Evolutionary conservation across 257 asterid genomes (phyloP).

Genomic region (Solanum megistacrolobum): DNA sequence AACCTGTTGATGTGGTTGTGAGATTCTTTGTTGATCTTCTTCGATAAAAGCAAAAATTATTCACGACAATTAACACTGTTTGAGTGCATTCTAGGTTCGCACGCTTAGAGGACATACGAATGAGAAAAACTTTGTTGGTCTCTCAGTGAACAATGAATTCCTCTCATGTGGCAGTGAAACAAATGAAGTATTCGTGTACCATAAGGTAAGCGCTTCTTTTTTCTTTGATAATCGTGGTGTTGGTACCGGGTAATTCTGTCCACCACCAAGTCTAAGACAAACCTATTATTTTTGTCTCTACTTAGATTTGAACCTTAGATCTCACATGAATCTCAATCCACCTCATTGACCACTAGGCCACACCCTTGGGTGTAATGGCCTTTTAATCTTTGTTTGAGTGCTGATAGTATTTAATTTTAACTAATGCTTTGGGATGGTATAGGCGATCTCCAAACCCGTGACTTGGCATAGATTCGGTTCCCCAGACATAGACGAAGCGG

Average conservation of each 20-base stretch:
- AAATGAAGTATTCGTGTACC: constrained; percentile 35
- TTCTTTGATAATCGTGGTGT: background rate
- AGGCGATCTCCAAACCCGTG: constrained; percentile 30
- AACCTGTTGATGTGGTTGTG: background rate
- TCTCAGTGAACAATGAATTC: constrained; percentile 28
- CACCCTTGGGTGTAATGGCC: background rate
- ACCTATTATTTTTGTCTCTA: background rate
- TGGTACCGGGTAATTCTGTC: background rate
- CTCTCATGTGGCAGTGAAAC: constrained; percentile 41
- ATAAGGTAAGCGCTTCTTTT: constrained; percentile 20
- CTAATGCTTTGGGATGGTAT: background rate
- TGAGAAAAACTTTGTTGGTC: constrained; percentile 40
- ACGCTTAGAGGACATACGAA: constrained; percentile 38
- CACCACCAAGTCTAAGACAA: background rate
- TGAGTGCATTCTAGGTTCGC: constrained; percentile 12
- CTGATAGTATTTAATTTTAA: background rate
- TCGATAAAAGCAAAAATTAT: background rate
- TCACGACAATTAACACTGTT: background rate
- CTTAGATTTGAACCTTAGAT: background rate
- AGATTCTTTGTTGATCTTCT: background rate
- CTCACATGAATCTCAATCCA: too few relatives aligned
- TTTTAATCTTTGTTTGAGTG: background rate
- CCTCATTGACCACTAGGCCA: background rate
- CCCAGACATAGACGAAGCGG: constrained; percentile 19
- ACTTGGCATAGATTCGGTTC: constrained; percentile 31